These are phyloP conservation scores for Begonia loranthoides DNA, from an alignment of 306 rosid genomes.

Conservation along the genomic window DNA sequence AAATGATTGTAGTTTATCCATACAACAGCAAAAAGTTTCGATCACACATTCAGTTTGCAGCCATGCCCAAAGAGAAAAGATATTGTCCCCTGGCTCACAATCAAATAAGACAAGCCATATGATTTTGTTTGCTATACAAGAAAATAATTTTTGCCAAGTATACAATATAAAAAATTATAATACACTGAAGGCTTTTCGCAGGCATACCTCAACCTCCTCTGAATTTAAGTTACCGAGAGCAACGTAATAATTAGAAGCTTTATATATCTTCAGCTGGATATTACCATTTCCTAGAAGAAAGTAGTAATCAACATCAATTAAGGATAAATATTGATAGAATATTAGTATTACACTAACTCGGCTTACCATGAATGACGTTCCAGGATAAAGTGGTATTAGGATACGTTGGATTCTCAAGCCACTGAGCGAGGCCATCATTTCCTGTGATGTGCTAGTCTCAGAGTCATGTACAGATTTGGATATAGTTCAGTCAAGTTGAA, in stretches of 20 bases:
- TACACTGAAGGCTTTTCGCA: constrained; percentile 4
- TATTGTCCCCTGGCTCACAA: too few relatives aligned
- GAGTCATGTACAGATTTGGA: constrained; percentile 10
- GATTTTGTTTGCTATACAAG: too few relatives aligned
- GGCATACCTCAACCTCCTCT: constrained; percentile 45
- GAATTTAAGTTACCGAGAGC: constrained; percentile 50
- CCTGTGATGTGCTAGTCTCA: constrained; percentile 37
- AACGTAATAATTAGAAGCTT: constrained; percentile 43
- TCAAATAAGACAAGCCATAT: too few relatives aligned
- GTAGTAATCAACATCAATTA: constrained; percentile 13
- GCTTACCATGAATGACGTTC: constrained; percentile 59
- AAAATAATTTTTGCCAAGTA: too few relatives aligned
- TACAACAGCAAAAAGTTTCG: too few relatives aligned
- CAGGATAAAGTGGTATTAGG: constrained; percentile 63
- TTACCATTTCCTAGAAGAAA: constrained; percentile 49
- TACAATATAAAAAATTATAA: too few relatives aligned
- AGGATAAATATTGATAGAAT: constrained; percentile 3
- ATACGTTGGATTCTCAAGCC: constrained; percentile 52
- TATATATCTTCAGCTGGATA: constrained; percentile 36
- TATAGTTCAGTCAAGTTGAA: too few relatives aligned
- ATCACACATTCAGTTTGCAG: too few relatives aligned
- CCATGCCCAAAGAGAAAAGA: too few relatives aligned
- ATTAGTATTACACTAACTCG: background rate
- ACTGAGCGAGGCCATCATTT: constrained; percentile 30
- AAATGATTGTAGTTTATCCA: too few relatives aligned